Percentiles rank a stretch among this genome's conserved stretches.
Conservation (phyloP, 2,329 filamentous ascomycete genomes). For the Sphaceloma murrayae region DNA sequence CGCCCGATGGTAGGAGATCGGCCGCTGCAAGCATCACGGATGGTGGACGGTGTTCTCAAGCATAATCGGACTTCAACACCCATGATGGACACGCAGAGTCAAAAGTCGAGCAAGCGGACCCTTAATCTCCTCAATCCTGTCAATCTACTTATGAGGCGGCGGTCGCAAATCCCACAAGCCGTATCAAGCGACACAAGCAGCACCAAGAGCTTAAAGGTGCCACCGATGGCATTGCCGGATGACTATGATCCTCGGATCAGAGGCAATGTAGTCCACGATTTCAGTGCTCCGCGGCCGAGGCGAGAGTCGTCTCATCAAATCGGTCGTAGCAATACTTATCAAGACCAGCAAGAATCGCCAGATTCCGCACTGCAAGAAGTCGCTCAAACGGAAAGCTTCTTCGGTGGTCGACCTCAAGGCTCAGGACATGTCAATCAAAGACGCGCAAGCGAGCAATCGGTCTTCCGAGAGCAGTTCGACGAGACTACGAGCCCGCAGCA, state of each 20-base stretch:
- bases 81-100: constrained; percentile 16
- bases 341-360: too few relatives aligned
- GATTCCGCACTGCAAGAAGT: constrained; percentile 6
- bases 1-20: constrained; percentile 19
- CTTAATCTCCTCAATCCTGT: constrained; percentile 48
- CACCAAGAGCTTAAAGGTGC: constrained; percentile 39
- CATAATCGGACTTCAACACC: constrained; percentile 17
- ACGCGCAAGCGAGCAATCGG: constrained; percentile 37
- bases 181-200: constrained; percentile 42
- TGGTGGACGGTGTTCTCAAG: constrained; percentile 18
- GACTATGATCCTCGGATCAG: constrained; percentile 55
- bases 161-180: constrained; percentile 36
- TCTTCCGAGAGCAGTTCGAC: constrained; percentile 53
- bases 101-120: constrained; percentile 17
- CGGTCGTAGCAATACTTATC: not conserved
- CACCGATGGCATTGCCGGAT: constrained; percentile 41
- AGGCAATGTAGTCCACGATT: constrained; percentile 55
- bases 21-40: constrained; percentile 18
- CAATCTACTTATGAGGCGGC: constrained; percentile 48
- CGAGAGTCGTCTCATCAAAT: constrained; percentile 8
- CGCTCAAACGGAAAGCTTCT: not conserved
- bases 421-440: constrained; percentile 12
- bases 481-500: constrained; percentile 38
- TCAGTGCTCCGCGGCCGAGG: constrained; percentile 49
- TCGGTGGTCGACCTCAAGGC: constrained; percentile 3